These are phyloP conservation scores for Schoenoplectus triqueter DNA, from an alignment of 202 grass and related monocot species.

Conservation along the genomic window DNA sequence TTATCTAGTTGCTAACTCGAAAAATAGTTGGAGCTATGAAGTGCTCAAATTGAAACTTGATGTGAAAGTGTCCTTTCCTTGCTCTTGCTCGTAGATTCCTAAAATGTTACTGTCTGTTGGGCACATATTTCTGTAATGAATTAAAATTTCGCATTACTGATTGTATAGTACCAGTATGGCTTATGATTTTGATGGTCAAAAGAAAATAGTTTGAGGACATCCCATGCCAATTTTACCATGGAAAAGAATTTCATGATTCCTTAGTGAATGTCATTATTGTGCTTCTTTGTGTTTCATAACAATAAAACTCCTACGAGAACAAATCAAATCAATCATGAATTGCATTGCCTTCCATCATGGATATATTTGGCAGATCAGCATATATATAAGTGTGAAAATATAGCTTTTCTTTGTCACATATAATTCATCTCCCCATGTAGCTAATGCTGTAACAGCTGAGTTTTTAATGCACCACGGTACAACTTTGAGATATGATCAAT, in stretches of 20 bases:
- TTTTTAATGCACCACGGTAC: not conserved
- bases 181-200: slow-evolving; percentile 6
- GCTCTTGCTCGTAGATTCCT: no score
- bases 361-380: not conserved
- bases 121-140: no score
- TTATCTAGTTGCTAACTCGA: no score
- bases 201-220: not conserved
- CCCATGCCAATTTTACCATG: not conserved
- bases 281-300: not conserved
- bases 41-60: no score
- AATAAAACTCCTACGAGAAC: not conserved
- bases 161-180: not conserved
- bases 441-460: not conserved
- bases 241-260: slow-evolving; percentile 10
- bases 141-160: not conserved
- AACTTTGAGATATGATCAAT: not conserved
- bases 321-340: slow-evolving; percentile 6
- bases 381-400: not conserved
- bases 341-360: not conserved
- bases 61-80: no score
- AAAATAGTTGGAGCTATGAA: no score
- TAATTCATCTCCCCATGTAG: slow-evolving; percentile 10
- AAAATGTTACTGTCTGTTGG: no score
- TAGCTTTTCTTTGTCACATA: not conserved
- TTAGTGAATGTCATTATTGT: not conserved